Conservation (phyloP, 257 asterid genomes). For the Ilex aquifolium region DNA sequence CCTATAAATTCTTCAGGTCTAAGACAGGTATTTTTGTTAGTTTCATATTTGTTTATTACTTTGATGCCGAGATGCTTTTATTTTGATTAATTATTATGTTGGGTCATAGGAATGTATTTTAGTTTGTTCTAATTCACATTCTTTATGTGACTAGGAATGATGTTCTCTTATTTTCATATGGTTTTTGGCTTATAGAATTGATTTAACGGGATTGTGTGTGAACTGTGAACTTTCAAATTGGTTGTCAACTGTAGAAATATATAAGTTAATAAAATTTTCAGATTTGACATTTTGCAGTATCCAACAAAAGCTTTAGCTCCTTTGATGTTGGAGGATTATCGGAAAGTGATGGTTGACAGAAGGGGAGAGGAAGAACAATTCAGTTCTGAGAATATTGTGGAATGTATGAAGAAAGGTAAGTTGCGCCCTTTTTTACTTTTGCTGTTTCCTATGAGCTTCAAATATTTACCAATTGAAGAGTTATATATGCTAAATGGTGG, state of each 20-base stretch:
- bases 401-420: constrained; percentile 81
- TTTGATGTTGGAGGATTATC: constrained; percentile 76
- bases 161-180: background rate
- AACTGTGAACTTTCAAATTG: background rate
- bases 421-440: background rate
- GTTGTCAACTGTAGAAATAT: background rate
- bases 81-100: background rate
- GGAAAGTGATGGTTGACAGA: constrained; percentile 80
- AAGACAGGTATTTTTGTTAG: too few relatives aligned
- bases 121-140: constrained; percentile 1
- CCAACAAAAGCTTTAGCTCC: constrained; percentile 98
- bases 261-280: background rate
- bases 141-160: background rate
- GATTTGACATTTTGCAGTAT: constrained; percentile 38
- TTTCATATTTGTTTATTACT: background rate
- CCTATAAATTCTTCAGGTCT: too few relatives aligned
- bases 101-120: too few relatives aligned
- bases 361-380: constrained; percentile 81
- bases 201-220: background rate
- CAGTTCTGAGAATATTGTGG: constrained; percentile 56
- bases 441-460: background rate
- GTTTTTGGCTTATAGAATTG: background rate
- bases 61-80: background rate
- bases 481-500: background rate
- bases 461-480: background rate